A percentile compares a stretch with the other conserved stretches of the same genome.
These are phyloP conservation scores for Platanthera guangdongensis DNA, from an alignment of 106 monocot species.

Conservation along the genomic window DNA sequence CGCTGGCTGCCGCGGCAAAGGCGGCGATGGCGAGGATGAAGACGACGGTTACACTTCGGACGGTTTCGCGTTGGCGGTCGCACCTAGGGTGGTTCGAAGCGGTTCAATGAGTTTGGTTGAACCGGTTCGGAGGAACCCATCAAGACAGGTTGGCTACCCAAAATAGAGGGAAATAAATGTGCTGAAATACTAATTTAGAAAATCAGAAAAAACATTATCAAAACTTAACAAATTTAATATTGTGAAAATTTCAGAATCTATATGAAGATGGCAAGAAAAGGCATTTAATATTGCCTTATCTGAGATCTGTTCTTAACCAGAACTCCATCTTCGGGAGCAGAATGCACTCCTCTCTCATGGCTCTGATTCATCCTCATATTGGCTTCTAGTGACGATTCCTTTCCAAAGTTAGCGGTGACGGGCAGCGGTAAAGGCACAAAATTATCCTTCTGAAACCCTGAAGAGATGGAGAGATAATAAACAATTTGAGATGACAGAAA, in stretches of 20 bases:
- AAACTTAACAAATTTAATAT: not conserved
- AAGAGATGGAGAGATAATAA: not conserved
- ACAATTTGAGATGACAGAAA: not conserved
- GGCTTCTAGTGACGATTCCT: not conserved
- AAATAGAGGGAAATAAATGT: not conserved
- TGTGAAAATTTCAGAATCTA: not conserved
- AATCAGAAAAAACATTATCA: not conserved
- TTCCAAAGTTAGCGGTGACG: not conserved
- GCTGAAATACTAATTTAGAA: not conserved
- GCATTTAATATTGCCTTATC: constrained; percentile 3
- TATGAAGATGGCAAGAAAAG: not conserved
- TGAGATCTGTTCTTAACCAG: constrained; percentile 3
- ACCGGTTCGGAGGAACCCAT: too few relatives aligned
- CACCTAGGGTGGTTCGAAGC: too few relatives aligned
- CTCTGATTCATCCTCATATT: not conserved
- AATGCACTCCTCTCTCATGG: not conserved
- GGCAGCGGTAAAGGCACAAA: not conserved
- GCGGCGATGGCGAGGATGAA: too few relatives aligned
- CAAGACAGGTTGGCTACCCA: not conserved
- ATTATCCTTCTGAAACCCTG: not conserved
- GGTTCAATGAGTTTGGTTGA: too few relatives aligned
- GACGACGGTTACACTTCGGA: too few relatives aligned
- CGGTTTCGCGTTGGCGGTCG: too few relatives aligned
- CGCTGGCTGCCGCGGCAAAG: too few relatives aligned
- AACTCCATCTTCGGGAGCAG: not conserved